A percentile compares a stretch with the other conserved stretches of the same genome.
phyloP scores from a whole-genome alignment of 371 early-diverging fungal genomes.

The Chytridium lagenaria region DNA sequence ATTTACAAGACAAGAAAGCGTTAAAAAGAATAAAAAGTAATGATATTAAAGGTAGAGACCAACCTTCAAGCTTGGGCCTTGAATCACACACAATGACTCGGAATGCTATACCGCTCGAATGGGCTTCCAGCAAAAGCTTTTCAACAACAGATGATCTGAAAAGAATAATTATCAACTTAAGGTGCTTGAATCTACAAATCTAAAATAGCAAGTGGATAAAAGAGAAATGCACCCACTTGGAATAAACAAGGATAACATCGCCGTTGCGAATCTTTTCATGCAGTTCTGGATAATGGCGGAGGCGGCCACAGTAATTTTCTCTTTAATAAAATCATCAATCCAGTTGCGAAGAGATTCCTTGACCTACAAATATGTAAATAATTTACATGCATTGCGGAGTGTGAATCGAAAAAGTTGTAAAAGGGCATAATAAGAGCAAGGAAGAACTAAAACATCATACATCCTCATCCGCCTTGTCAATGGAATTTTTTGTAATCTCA shows the following conservation, averaged over 20 bases:
- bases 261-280: constrained; percentile 89
- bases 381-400: constrained; percentile 10
- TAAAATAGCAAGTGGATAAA: constrained; percentile 13
- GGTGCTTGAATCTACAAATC: too few species aligned
- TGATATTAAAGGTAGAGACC: not conserved
- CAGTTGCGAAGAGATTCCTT: constrained; percentile 68
- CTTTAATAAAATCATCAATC: constrained; percentile 90
- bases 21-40: not conserved
- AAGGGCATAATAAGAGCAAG: constrained; percentile 9
- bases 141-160: constrained; percentile 83
- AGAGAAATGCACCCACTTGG: constrained; percentile 47
- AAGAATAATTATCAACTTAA: too few species aligned
- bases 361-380: constrained; percentile 44
- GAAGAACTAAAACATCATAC: constrained; percentile 48
- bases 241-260: constrained; percentile 94
- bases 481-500: constrained; percentile 75
- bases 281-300: constrained; percentile 79
- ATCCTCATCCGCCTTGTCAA: constrained; percentile 83
- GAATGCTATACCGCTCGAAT: constrained; percentile 78
- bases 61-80: constrained; percentile 89
- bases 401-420: constrained; percentile 20
- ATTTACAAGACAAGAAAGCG: constrained; percentile 3
- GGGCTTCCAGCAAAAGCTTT: constrained; percentile 77
- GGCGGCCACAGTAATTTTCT: constrained; percentile 87
- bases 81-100: constrained; percentile 93